phyloP scores from a whole-genome alignment of 371 early-diverging fungal species.

The Chytridiales sp. region DNA sequence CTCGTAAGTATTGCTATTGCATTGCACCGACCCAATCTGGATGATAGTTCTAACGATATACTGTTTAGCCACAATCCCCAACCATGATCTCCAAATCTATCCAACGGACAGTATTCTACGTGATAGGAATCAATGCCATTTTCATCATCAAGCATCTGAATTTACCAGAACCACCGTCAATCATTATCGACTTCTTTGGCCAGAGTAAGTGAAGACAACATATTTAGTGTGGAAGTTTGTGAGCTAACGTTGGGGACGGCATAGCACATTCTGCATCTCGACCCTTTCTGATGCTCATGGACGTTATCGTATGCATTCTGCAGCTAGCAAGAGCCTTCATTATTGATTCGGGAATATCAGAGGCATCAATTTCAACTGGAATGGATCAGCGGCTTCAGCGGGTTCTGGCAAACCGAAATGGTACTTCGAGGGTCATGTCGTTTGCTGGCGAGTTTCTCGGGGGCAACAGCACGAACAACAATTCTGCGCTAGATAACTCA shows the following conservation, averaged over 20 bases:
- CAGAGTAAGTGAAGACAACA: conserved; percentile 16
- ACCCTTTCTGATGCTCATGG: conserved; percentile 16
- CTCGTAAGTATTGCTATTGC: conserved; percentile 10
- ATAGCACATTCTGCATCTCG: conserved; percentile 12
- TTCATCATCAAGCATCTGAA: conserved; percentile 24
- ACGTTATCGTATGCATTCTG: conserved; percentile 10
- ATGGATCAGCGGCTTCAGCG: too few species aligned
- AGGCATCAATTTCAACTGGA: too few species aligned
- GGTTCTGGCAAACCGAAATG: too few species aligned
- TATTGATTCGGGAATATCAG: conserved; percentile 19
- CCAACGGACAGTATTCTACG: conserved; percentile 21
- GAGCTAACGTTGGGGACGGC: neutral
- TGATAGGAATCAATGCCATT: conserved; percentile 21
- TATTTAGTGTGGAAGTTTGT: neutral
- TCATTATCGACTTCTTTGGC: conserved; percentile 34
- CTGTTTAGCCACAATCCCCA: conserved; percentile 22
- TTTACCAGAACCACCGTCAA: conserved; percentile 5
- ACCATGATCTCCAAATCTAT: conserved; percentile 24
- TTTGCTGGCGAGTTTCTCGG: too few species aligned
- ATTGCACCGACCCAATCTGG: neutral
- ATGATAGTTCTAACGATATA: neutral
- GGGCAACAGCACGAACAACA: too few species aligned
- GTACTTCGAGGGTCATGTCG: too few species aligned
- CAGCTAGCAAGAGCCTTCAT: conserved; percentile 22
- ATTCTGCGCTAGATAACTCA: too few species aligned